A percentile compares a stretch with the other conserved stretches of the same genome.
Evolutionary conservation across 202 grass and related monocot species (phyloP).

Genomic region (Bolboschoenoplectus hybrid): DNA sequence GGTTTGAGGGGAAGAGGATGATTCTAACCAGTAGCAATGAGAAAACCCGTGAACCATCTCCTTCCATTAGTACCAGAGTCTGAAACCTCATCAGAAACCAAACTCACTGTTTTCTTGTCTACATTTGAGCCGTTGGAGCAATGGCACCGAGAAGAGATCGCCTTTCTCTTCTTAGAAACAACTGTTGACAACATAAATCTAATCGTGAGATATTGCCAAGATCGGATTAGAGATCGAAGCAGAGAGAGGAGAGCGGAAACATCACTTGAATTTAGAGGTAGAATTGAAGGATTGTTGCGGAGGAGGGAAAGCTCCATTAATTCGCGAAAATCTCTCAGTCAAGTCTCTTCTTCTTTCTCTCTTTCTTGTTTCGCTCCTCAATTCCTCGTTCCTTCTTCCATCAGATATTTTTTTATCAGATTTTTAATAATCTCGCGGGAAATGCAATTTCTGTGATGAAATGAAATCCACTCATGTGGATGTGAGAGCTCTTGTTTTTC

Average conservation of each 20-base stretch:
- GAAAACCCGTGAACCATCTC: slow-evolving; percentile 48
- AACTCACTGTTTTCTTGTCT: background rate
- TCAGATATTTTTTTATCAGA: background rate
- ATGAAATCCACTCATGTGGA: slow-evolving; percentile 38
- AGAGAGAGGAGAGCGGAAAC: slow-evolving; percentile 16
- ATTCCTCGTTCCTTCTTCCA: background rate
- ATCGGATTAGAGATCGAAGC: slow-evolving; percentile 2
- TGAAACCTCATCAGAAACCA: slow-evolving; percentile 25
- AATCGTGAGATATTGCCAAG: slow-evolving; percentile 5
- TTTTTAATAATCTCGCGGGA: background rate
- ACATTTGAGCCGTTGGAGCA: slow-evolving; percentile 41
- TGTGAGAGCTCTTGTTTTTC: slow-evolving; percentile 36
- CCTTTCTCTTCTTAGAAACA: slow-evolving; percentile 27
- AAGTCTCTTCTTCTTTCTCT: too few species aligned
- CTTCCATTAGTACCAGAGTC: slow-evolving; percentile 38
- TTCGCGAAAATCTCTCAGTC: background rate
- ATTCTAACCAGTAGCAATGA: slow-evolving; percentile 44
- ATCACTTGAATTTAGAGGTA: slow-evolving; percentile 32
- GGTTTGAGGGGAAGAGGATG: too few species aligned
- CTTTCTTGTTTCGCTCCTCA: background rate
- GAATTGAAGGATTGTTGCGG: slow-evolving; percentile 22
- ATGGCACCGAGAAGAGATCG: slow-evolving; percentile 50
- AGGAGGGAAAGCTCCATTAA: slow-evolving; percentile 72
- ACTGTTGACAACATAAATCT: slow-evolving; percentile 29
- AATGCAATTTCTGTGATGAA: slow-evolving; percentile 28